Percentiles rank a stretch among this genome's conserved stretches.
These are phyloP conservation scores for Hypholoma fasciculare DNA, from an alignment of 768 basidiomycete genomes.

Conservation along the genomic window DNA sequence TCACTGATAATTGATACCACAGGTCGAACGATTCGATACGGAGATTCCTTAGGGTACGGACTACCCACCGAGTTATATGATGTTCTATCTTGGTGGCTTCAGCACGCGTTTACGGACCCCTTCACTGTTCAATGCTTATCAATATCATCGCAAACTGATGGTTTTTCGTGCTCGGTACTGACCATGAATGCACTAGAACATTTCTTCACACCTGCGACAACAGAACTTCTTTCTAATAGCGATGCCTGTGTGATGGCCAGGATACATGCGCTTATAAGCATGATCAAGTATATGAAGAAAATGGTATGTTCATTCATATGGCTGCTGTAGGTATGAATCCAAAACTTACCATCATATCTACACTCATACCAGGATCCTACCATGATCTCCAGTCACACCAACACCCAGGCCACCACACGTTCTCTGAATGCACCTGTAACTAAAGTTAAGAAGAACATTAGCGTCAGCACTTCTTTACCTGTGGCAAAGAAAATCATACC, in stretches of 20 bases:
- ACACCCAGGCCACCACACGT: too few species aligned
- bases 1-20: slow-evolving; percentile 1
- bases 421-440: not conserved
- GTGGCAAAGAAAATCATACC: not conserved
- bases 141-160: slow-evolving; percentile 6
- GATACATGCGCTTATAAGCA: not conserved
- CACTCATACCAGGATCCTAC: not conserved
- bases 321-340: not conserved
- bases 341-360: not conserved
- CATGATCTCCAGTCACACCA: not conserved
- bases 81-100: slow-evolving; percentile 12
- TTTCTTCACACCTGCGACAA: slow-evolving; percentile 1
- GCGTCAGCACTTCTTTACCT: not conserved
- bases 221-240: not conserved
- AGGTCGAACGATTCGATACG: slow-evolving; percentile 4
- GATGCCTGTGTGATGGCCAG: not conserved
- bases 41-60: slow-evolving; percentile 1
- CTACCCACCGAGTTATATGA: slow-evolving; percentile 11
- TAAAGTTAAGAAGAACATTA: not conserved
- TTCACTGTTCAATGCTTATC: not conserved
- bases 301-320: not conserved
- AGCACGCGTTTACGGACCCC: not conserved
- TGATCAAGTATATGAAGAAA: not conserved
- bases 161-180: slow-evolving; percentile 10
- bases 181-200: not conserved